phyloP scores from a whole-genome alignment of 169 alveolate species.

The Plasmodium cynomolgi region DNA sequence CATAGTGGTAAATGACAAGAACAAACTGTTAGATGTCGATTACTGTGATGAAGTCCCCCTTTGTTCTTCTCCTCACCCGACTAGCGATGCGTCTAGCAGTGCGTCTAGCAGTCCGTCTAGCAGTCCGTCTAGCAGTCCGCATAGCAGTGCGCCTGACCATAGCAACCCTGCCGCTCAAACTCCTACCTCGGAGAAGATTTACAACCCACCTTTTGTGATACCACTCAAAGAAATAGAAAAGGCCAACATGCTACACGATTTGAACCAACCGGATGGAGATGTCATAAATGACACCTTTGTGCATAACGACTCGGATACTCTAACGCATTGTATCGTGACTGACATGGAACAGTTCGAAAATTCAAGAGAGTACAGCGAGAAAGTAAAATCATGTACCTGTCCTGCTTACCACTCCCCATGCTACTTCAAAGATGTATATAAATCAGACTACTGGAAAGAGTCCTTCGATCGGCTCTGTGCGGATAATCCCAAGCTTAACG shows the following conservation, averaged over 20 bases:
- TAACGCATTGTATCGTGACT: constrained; percentile 13
- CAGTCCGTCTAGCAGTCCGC: no score
- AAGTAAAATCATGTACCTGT: constrained; percentile 30
- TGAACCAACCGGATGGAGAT: constrained; percentile 33
- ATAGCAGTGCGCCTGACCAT: no score
- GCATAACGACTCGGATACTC: not conserved
- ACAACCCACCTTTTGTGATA: constrained; percentile 28
- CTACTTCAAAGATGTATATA: constrained; percentile 59
- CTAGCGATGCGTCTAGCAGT: not conserved
- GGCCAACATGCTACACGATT: constrained; percentile 27
- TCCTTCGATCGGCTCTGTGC: constrained; percentile 10
- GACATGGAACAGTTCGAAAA: constrained; percentile 29
- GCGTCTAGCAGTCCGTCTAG: no score
- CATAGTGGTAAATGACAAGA: not conserved
- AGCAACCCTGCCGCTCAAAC: not conserved
- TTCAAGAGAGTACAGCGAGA: constrained; percentile 24
- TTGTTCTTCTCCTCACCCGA: not conserved
- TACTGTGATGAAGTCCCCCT: constrained; percentile 16
- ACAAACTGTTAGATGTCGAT: constrained; percentile 1
- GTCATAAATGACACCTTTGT: constrained; percentile 7
- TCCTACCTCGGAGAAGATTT: not conserved
- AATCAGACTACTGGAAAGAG: constrained; percentile 16
- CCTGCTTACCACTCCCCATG: constrained; percentile 45
- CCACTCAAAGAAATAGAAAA: constrained; percentile 37
- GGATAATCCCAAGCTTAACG: not conserved